phyloP scores from a whole-genome alignment of 2,329 filamentous ascomycete species.

The Pseudogymnoascus sp. region DNA sequence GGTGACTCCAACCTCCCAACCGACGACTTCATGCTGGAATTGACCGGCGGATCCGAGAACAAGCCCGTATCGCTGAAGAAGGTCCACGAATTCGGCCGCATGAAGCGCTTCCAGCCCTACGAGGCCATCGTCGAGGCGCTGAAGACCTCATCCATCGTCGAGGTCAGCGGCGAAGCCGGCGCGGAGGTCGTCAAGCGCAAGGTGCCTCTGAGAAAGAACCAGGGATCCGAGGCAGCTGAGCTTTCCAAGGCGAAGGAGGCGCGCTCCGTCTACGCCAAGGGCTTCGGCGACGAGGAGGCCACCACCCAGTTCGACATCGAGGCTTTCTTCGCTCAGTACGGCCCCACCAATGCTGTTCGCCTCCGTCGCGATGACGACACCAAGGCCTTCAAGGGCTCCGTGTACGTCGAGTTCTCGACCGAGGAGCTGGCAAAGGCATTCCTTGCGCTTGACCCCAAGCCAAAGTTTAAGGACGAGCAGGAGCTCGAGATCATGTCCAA shows the following conservation, averaged over 20 bases:
- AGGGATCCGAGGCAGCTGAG: constrained; percentile 35
- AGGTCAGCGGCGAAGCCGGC: constrained; percentile 65
- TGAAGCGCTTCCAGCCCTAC: constrained; percentile 89
- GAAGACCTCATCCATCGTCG: constrained; percentile 64
- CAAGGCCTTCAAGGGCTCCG: constrained; percentile 85
- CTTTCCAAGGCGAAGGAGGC: constrained; percentile 54
- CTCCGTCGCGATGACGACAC: constrained; percentile 66
- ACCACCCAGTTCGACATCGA: constrained; percentile 91
- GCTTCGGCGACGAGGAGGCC: constrained; percentile 77
- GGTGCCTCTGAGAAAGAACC: constrained; percentile 52
- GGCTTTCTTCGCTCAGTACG: constrained; percentile 77
- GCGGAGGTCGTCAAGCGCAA: constrained; percentile 70
- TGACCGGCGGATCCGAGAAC: constrained; percentile 72
- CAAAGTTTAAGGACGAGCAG: constrained; percentile 67
- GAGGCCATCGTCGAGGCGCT: constrained; percentile 75
- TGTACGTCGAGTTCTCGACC: constrained; percentile 85
- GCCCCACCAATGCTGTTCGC: constrained; percentile 72
- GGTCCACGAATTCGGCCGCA: constrained; percentile 85
- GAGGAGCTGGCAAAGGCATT: constrained; percentile 76
- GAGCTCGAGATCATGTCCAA: constrained; percentile 81
- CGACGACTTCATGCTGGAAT: constrained; percentile 78
- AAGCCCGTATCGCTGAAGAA: constrained; percentile 69
- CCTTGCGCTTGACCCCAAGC: constrained; percentile 68
- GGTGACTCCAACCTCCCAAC: constrained; percentile 80
- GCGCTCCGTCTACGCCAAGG: constrained; percentile 83